Base-by-base conservation (phyloP, 257 asterid species). In the Nicotiana paniculata region DNA sequence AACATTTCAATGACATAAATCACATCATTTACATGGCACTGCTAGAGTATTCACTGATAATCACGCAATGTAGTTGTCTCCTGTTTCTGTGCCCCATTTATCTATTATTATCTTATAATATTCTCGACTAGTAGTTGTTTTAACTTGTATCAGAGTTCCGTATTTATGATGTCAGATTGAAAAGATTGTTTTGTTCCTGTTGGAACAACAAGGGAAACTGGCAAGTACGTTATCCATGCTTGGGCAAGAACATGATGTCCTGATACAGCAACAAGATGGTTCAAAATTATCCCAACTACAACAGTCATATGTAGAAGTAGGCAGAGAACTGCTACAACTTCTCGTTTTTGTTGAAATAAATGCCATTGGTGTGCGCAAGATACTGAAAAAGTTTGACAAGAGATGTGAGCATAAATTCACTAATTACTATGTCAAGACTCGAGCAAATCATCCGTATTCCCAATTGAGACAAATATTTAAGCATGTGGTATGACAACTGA, bases 371-470 rank as follows among this genome's bases (percentile, higher is more conserved):
- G 83, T 96, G 59, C 89, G 98, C 80, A 94, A 96, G 90, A 94
- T 96, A 88, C 97, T 96, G 54, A 96, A 96, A 91, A 96, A 94
- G 89, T 92, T 94, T 79, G 98, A 96, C 84, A 96, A 96, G 90
- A 88, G 98, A 78, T 89, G 95, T 80, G 94, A 95, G 67, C 90
- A 92, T 89, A 90, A 86, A 83, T 94, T 96, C 91, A 96, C 99
- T 28, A 92, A 93, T 88, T 93, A 96, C 89, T 96, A 94, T 58
- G 97, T 96, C 78, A 94, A 93, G 85, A 93, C 99, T 80, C 99
- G 99, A 79, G 97, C 97, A 6, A 94, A 95, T 88, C 98, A 96
- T 88, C 99, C 99, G 59, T 96, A 94, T 89, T 96, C 99, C 79
- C 99, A 94, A 83, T 98, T 96, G 83, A 97, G 90, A 90, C 98